Percentiles rank a stretch among this genome's conserved stretches.
phyloP scores from a whole-genome alignment of 148 eudicot species.

The Rhododendron kiyosumense region DNA sequence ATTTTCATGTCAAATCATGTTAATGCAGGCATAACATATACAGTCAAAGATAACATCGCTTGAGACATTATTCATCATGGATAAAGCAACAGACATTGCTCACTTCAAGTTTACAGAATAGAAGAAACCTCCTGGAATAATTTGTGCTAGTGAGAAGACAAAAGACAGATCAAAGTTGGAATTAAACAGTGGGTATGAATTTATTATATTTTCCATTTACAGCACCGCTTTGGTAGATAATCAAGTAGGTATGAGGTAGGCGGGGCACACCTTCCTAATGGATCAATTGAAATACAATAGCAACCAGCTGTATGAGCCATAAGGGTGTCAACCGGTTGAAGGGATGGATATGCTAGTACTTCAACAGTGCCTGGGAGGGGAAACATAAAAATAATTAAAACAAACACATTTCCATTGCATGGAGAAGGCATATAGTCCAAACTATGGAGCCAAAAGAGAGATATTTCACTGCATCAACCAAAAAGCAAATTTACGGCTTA shows the following conservation, averaged over 20 bases:
- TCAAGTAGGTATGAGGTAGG: neutral
- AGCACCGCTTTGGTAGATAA: neutral
- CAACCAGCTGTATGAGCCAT: slow-evolving; percentile 99
- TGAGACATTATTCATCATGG: neutral
- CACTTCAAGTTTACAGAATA: neutral
- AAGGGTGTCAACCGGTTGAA: slow-evolving; percentile 76
- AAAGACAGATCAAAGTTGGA: neutral
- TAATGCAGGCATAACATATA: neutral
- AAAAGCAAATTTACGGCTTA: neutral
- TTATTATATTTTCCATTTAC: neutral
- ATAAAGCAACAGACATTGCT: neutral
- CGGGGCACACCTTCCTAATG: slow-evolving; percentile 66
- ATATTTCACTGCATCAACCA: neutral
- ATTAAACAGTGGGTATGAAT: neutral
- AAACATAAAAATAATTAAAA: neutral
- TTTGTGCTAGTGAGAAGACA: neutral
- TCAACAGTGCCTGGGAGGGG: slow-evolving; percentile 70
- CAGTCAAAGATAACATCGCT: neutral
- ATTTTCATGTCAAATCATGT: neutral
- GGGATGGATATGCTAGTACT: slow-evolving; percentile 91
- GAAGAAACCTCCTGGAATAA: neutral
- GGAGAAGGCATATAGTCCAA: neutral
- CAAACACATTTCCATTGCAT: neutral
- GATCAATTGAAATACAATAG: slow-evolving; percentile 94
- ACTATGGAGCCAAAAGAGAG: neutral